phyloP scores from a whole-genome alignment of 2,329 filamentous ascomycete genomes.

The Alternaria solani region DNA sequence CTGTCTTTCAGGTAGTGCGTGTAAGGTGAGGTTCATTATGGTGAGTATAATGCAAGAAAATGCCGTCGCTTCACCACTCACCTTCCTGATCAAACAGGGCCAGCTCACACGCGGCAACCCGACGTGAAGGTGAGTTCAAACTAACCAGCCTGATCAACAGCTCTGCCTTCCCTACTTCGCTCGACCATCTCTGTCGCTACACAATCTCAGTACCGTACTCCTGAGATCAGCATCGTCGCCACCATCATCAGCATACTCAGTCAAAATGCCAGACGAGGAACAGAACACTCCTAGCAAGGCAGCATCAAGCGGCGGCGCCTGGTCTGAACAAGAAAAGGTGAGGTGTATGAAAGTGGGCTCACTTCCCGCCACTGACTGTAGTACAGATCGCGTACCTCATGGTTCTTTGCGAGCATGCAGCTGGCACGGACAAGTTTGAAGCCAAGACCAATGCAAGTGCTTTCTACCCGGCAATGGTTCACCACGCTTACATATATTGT shows the following conservation, averaged over 20 bases:
- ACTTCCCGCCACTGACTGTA: constrained; percentile 2
- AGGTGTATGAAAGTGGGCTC: neutral
- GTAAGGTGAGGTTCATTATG: neutral
- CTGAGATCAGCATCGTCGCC: neutral
- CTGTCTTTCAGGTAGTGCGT: neutral
- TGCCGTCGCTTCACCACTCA: neutral
- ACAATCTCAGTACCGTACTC: neutral
- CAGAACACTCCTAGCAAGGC: constrained; percentile 17
- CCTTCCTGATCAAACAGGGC: neutral
- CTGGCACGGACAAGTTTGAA: constrained; percentile 26
- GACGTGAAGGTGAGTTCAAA: constrained; percentile 3
- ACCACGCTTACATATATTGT: no score
- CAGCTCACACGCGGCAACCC: neutral
- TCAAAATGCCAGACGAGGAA: constrained; percentile 14
- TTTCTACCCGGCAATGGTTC: neutral
- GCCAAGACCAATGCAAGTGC: constrained; percentile 24
- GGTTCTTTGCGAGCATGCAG: constrained; percentile 23
- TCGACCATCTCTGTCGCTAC: neutral
- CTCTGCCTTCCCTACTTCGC: neutral
- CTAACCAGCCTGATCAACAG: neutral
- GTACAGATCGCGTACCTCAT: constrained; percentile 33
- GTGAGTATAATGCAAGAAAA: no score
- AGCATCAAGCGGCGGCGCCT: constrained; percentile 24
- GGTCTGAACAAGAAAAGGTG: constrained; percentile 35
- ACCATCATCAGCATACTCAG: neutral